phyloP scores from a whole-genome alignment of 2,329 filamentous ascomycete genomes.

The Colletotrichum tropicale region DNA sequence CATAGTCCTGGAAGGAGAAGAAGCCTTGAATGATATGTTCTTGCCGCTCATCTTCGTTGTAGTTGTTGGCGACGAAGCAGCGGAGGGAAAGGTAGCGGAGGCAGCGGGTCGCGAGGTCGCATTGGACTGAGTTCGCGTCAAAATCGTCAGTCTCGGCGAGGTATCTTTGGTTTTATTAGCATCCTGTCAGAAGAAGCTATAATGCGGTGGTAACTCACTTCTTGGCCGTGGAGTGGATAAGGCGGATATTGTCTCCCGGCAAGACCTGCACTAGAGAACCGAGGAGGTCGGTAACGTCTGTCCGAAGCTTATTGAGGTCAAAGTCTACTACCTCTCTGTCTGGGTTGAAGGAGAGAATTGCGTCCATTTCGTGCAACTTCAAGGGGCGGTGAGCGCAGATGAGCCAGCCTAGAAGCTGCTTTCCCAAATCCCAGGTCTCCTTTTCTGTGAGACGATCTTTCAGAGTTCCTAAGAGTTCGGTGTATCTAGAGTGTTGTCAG shows the following conservation, averaged over 20 bases:
- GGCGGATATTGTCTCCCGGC: conserved; percentile 32
- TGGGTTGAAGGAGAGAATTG: conserved; percentile 31
- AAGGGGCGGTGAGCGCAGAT: conserved; percentile 42
- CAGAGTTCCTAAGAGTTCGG: conserved; percentile 25
- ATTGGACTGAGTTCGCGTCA: conserved; percentile 27
- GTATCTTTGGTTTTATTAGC: conserved; percentile 5
- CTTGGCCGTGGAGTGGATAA: conserved; percentile 42
- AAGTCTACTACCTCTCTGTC: conserved; percentile 23
- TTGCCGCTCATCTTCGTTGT: conserved; percentile 11
- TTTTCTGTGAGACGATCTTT: not conserved
- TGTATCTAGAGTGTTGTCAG: conserved; percentile 26
- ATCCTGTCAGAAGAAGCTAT: no score
- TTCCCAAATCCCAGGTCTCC: conserved; percentile 26
- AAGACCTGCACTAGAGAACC: conserved; percentile 41
- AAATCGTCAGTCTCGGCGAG: conserved; percentile 28
- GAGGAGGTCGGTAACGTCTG: conserved; percentile 31
- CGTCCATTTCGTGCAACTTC: conserved; percentile 45
- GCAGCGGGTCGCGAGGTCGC: conserved; percentile 34
- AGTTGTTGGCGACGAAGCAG: conserved; percentile 29
- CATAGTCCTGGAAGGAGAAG: conserved; percentile 44
- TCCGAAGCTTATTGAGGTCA: conserved; percentile 21
- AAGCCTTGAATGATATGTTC: conserved; percentile 25
- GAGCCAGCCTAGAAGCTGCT: conserved; percentile 42
- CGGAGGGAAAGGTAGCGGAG: conserved; percentile 36
- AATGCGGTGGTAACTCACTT: conserved; percentile 32